A percentile compares a stretch with the other conserved stretches of the same genome.
Conservation (phyloP, 139 green algal genomes). For the Cymbomonas tetramitiformis region DNA sequence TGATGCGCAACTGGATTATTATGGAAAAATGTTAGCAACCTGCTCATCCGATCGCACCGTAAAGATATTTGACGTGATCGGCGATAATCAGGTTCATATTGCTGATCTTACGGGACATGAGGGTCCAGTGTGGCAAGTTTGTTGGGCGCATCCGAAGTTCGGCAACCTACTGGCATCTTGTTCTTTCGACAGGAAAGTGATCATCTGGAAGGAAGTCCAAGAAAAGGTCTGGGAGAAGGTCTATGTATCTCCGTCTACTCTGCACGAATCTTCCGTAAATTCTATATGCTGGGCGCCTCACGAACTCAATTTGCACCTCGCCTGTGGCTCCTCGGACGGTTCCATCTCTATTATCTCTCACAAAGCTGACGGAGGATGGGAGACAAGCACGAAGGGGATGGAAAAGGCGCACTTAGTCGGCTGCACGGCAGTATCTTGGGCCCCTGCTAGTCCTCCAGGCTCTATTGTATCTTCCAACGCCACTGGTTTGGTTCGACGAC, state of each 20-base stretch:
- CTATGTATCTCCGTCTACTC: constrained; percentile 20
- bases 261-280: constrained; percentile 77
- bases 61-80: constrained; percentile 67
- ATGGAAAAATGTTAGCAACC: constrained; percentile 82
- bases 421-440: constrained; percentile 72
- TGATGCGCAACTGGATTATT: constrained; percentile 89
- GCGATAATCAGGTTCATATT: constrained; percentile 34
- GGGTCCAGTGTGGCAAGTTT: constrained; percentile 74
- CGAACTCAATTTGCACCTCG: constrained; percentile 75
- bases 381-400: too few relatives aligned
- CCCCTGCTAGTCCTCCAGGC: constrained; percentile 52
- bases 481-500: constrained; percentile 38
- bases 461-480: constrained; percentile 28
- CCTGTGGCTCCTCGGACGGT: constrained; percentile 77
- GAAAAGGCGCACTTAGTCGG: constrained; percentile 63
- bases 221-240: constrained; percentile 46
- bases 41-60: constrained; percentile 76
- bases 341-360: constrained; percentile 49
- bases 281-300: constrained; percentile 77
- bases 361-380: constrained; percentile 22
- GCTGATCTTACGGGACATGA: constrained; percentile 76
- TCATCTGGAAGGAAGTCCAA: constrained; percentile 76
- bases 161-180: constrained; percentile 76
- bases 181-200: constrained; percentile 79
- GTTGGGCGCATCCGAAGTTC: constrained; percentile 90